A percentile compares a stretch with the other conserved stretches of the same genome.
phyloP scores from a whole-genome alignment of 805 yeast species.

The Schizosaccharomyces osmophilus region DNA sequence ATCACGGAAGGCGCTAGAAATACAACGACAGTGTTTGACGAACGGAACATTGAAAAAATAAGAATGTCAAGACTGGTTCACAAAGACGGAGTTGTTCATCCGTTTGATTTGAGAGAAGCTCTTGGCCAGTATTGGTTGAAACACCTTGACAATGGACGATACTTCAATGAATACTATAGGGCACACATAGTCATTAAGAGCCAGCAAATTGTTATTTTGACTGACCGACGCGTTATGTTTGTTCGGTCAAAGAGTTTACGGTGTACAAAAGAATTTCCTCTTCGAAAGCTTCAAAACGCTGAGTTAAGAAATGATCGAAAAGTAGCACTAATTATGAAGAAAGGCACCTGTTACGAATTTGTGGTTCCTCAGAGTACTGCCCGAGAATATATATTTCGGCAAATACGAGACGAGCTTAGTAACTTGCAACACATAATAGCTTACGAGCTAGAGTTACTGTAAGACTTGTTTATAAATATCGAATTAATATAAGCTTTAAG shows the following conservation, averaged over 20 bases:
- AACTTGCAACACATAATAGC: neutral
- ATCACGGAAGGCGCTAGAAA: conserved; percentile 83
- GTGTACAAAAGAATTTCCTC: neutral
- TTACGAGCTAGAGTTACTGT: neutral
- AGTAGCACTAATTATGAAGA: neutral
- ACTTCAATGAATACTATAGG: conserved; percentile 44
- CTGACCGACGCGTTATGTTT: conserved; percentile 44
- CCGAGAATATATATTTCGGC: neutral
- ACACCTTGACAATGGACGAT: conserved; percentile 57
- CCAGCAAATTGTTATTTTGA: conserved; percentile 51
- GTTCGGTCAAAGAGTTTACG: conserved; percentile 31
- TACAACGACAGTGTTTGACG: conserved; percentile 75
- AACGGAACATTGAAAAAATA: conserved; percentile 49
- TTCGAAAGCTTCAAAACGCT: neutral
- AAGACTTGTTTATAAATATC: too few relatives aligned
- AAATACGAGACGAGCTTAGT: neutral
- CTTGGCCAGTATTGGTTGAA: conserved; percentile 89
- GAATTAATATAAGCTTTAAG: too few relatives aligned
- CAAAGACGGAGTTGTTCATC: conserved; percentile 45
- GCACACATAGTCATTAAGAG: conserved; percentile 71
- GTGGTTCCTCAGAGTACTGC: neutral
- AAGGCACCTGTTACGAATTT: neutral
- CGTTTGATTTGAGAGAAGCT: conserved; percentile 58
- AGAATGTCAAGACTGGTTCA: conserved; percentile 61
- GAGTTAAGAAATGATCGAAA: neutral